Conservation (phyloP, 208 protist genomes). For the Leishmania aethiopica region DNA sequence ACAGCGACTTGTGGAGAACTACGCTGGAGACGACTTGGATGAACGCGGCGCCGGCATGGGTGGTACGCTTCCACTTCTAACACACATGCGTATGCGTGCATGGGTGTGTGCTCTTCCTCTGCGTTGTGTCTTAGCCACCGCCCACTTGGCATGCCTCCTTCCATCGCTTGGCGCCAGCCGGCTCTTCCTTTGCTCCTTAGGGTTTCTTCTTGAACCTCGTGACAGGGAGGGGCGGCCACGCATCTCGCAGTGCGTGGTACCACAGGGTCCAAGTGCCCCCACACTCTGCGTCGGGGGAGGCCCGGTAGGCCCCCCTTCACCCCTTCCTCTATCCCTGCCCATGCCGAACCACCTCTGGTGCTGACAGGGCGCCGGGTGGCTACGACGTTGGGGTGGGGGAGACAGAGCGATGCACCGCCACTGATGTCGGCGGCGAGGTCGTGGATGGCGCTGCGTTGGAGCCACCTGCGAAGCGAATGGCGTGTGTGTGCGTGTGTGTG, state of each 20-base stretch:
- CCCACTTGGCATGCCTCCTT: neutral
- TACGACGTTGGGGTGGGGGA: too few species aligned
- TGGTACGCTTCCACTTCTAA: slow-evolving; percentile 55
- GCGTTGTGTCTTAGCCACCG: neutral
- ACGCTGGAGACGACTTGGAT: slow-evolving; percentile 72
- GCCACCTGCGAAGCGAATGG: neutral
- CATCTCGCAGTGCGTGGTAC: too few species aligned
- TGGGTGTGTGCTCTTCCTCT: neutral
- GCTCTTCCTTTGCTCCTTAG: neutral
- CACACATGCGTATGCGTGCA: neutral
- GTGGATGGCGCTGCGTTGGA: too few species aligned
- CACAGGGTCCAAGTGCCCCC: too few species aligned
- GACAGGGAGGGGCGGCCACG: too few species aligned
- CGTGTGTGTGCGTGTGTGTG: neutral
- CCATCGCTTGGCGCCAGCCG: neutral
- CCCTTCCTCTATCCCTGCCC: too few species aligned
- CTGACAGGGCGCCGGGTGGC: too few species aligned
- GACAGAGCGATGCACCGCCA: too few species aligned
- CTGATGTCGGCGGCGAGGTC: too few species aligned
- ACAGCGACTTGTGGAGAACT: slow-evolving; percentile 30
- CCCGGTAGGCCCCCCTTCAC: too few species aligned
- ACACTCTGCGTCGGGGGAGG: too few species aligned
- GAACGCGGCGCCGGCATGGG: slow-evolving; percentile 63
- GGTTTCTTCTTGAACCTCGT: neutral
- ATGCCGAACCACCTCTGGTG: too few species aligned